phyloP scores from a whole-genome alignment of 2,329 filamentous ascomycete species.

The Dothiorella sarmentorum region DNA sequence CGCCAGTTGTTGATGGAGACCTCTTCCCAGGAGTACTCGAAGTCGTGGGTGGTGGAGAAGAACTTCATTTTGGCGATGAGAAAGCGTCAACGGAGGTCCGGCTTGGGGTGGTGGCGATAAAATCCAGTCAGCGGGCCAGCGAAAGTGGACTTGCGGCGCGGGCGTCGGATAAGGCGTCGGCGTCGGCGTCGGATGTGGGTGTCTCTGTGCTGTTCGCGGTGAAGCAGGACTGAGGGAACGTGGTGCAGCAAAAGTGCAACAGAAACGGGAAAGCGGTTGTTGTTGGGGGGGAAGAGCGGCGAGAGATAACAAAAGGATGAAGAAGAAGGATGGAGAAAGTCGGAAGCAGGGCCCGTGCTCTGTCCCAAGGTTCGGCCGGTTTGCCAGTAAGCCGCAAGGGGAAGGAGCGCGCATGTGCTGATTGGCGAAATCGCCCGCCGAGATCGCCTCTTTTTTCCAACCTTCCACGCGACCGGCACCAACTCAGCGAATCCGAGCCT shows the following conservation, averaged over 20 bases:
- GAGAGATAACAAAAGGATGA: not conserved
- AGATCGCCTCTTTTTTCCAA: not conserved
- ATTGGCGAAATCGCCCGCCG: constrained; percentile 1
- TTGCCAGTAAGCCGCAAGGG: not conserved
- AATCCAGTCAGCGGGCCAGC: constrained; percentile 7
- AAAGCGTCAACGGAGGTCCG: not conserved
- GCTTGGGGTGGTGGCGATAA: not conserved
- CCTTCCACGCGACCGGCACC: not conserved
- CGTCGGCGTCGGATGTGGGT: not conserved
- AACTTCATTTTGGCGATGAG: constrained; percentile 71
- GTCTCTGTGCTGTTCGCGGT: not conserved
- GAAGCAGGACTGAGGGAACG: not conserved
- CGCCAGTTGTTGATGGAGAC: constrained; percentile 97
- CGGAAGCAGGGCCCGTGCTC: constrained; percentile 5
- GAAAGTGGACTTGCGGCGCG: not conserved
- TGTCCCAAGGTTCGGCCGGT: not conserved
- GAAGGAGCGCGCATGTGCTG: not conserved
- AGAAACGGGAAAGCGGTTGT: not conserved
- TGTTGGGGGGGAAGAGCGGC: not conserved
- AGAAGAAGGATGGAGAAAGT: constrained; percentile 13
- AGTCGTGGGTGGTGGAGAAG: constrained; percentile 84
- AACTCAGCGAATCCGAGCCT: not conserved
- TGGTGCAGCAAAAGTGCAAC: not conserved
- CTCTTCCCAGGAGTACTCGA: constrained; percentile 98
- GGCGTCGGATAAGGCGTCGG: too few species aligned